Base-by-base conservation (phyloP, 2,329 filamentous ascomycete species). In the Claviceps sp. region DNA sequence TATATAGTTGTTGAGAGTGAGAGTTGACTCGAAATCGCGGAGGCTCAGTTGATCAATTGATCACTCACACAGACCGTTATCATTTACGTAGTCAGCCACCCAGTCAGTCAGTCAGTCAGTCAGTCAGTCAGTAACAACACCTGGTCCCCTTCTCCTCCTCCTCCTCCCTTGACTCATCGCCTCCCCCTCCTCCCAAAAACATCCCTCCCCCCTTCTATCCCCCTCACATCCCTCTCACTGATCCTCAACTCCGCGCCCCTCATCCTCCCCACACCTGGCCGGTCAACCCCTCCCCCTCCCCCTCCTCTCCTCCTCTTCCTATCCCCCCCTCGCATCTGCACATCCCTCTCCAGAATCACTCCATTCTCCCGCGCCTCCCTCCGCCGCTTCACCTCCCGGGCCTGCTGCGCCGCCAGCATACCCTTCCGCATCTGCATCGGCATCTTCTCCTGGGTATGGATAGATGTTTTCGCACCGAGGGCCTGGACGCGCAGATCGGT, bases 311-410 rank as follows among this genome's bases (percentile, higher is more conserved):
- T 71, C 52, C 60, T 65, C 38, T 65, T 69, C 56, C 64, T 65
- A 30, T 30, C 26, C 26, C 30, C 63, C 58, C 44, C 72, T 72
- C 51, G 7, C 8, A 30, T 30, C 26, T 30, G 26, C 26, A 30
- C 26, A 30, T 62, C 59, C 55, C 73, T 75, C 72, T 97, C 93
- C 37, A 97, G 72, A 48, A 97, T 82, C 59, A 97, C 83, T 5
- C 91, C 93, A 60, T 91, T 95, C 73, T 97, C 91, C 62, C 77
- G 81, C 2, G 93, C 93, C 65, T 95, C 88, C 42, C 73, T 75
- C 40, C 91, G 74, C 49, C 91, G 72, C 70, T 78, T 85, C 13
- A 77, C 71, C 65, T 96, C 90, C 54, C 79, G 80, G 30, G 73
- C 68, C 1, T 66, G 72, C 22, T 79, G 78, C 50, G 89, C 88